Evolutionary conservation across 2,329 filamentous ascomycete species (phyloP), one percentile per base, ranked within the genome.

Genomic region (Pseudocercospora eumusae): DNA sequence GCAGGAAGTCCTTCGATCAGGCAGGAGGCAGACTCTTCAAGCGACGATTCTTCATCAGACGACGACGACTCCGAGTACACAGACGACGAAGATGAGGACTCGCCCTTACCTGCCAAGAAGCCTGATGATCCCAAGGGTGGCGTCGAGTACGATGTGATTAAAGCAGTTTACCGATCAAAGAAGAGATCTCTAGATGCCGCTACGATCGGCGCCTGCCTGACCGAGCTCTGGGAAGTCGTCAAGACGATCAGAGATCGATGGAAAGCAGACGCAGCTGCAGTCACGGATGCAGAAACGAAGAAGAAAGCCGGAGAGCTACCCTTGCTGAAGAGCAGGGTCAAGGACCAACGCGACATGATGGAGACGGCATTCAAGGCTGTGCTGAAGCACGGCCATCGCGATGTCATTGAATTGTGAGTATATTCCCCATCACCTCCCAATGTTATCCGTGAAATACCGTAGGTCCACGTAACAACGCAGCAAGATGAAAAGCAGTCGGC

Each of bases 201-300:
- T 25, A 81, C 81, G 63, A 82, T 88, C 61, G 82, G 84, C 66
- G 76, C 75, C 64, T 82, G 82, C 49, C 76, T 88, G 65, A 79
- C 80, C 55, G 79, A 82, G 47, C 84, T 85, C 69, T 86, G 85
- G 77, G 84, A 87, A 54, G 77, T 87, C 49, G 77, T 87, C 62
- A 84, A 84, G 70, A 79, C 79, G 6, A 81, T 88, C 60, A 81
- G 85, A 62, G 85, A 88, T 71, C 78, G 82, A 40, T 88, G 85
- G 85, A 86, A 86, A 70, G 75, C 79, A 33, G 84, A 84, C 67
- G 81, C 78, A 47, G 81, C 82, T 65, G 81, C 81, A 23, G 78
- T 87, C 64, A 81, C 83, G 64, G 78, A 83, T 64, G 85, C 86
- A 10, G 84, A 86, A 68, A 82, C 84, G 62, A 80, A 84, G 72